Evolutionary conservation across 305 asterid genomes (phyloP).

Genomic region (Lippia alba): DNA sequence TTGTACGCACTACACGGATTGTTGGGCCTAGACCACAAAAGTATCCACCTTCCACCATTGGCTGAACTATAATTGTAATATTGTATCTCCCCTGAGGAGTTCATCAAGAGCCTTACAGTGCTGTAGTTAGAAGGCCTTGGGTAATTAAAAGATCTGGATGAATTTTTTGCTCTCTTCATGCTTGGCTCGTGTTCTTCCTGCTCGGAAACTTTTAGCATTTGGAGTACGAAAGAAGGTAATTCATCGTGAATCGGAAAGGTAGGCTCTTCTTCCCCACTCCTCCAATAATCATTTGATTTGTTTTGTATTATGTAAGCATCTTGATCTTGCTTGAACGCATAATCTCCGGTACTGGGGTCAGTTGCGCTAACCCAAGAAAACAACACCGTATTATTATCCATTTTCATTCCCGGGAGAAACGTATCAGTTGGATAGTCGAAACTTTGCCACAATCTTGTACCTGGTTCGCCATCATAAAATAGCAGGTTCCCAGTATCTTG

Average conservation of each 20-base stretch:
- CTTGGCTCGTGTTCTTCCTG: background rate
- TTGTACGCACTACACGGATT: background rate
- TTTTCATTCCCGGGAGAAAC: constrained; percentile 52
- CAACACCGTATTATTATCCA: constrained; percentile 31
- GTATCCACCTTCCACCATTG: background rate
- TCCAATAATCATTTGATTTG: constrained; percentile 24
- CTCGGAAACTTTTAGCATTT: constrained; percentile 16
- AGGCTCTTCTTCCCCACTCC: constrained; percentile 31
- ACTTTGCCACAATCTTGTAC: constrained; percentile 38
- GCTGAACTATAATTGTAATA: background rate
- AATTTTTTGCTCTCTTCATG: too few relatives aligned
- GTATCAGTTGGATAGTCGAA: constrained; percentile 39
- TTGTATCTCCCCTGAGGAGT: background rate
- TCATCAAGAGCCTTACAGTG: background rate
- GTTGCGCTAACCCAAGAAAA: constrained; percentile 34
- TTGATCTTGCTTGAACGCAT: constrained; percentile 27
- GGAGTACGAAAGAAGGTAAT: background rate
- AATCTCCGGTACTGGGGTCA: constrained; percentile 34
- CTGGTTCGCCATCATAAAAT: constrained; percentile 21
- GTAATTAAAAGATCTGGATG: background rate
- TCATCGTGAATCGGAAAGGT: background rate
- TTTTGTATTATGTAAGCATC: constrained; percentile 15
- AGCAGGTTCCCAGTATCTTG: constrained; percentile 38
- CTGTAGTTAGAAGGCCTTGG: background rate
- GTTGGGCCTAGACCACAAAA: background rate